phyloP scores from a whole-genome alignment of 129 eudicot genomes.

The Helichrysum umbraculigerum region DNA sequence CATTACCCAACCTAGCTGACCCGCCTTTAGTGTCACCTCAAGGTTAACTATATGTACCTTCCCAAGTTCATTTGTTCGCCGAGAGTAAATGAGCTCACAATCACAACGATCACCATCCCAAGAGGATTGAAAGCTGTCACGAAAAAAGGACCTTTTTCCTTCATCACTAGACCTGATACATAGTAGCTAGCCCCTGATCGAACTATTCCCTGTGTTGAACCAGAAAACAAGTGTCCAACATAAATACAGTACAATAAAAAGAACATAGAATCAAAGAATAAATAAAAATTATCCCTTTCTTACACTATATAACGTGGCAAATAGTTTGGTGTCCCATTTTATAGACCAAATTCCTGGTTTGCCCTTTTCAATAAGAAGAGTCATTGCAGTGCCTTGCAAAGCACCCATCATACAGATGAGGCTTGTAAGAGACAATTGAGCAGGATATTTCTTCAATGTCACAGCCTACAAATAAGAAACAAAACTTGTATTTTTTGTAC shows the following conservation, averaged over 20 bases:
- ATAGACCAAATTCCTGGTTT: conserved; percentile 58
- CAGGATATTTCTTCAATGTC: conserved; percentile 67
- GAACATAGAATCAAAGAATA: background rate
- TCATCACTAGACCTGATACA: conserved; percentile 54
- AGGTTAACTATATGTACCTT: background rate
- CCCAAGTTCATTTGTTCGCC: conserved; percentile 42
- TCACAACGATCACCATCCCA: conserved; percentile 59
- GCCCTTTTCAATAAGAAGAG: conserved; percentile 54
- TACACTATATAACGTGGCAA: conserved; percentile 67
- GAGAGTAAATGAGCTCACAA: conserved; percentile 51
- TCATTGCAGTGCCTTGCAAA: conserved; percentile 49
- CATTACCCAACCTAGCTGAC: background rate
- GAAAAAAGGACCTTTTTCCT: conserved; percentile 59
- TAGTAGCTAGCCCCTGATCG: conserved; percentile 61
- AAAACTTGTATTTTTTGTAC: background rate
- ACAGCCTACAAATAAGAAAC: conserved; percentile 46
- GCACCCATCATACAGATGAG: conserved; percentile 63
- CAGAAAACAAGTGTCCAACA: background rate
- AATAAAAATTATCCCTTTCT: conserved; percentile 12
- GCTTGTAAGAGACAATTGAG: conserved; percentile 66
- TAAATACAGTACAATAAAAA: background rate
- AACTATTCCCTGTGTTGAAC: conserved; percentile 49
- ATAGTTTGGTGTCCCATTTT: conserved; percentile 54
- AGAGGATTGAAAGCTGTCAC: conserved; percentile 65
- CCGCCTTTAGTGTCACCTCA: background rate